These are phyloP conservation scores for Starmerella ratchasimensis DNA, from an alignment of 805 yeast genomes.

Conservation along the genomic window DNA sequence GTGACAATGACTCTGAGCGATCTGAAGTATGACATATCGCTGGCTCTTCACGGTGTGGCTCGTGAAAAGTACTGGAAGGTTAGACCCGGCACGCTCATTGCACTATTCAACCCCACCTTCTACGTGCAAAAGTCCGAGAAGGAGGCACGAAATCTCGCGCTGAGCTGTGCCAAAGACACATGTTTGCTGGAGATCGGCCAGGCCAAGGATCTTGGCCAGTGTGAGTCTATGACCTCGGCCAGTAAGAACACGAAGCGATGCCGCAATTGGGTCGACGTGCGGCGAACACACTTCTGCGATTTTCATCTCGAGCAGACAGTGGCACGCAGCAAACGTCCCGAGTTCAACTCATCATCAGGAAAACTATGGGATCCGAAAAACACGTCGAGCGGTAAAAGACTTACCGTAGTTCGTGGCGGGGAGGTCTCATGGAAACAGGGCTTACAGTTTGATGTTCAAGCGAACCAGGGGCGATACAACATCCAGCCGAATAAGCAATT, in stretches of 20 bases:
- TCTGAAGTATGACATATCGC: slow-evolving; percentile 43
- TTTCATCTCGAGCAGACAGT: slow-evolving; percentile 49
- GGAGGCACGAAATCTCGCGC: slow-evolving; percentile 29
- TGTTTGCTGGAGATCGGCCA: slow-evolving; percentile 62
- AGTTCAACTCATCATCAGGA: slow-evolving; percentile 46
- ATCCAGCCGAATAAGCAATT: neutral
- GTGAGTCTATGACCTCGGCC: slow-evolving; percentile 35
- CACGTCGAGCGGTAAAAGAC: slow-evolving; percentile 23
- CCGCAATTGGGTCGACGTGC: slow-evolving; percentile 43
- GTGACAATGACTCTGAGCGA: slow-evolving; percentile 54
- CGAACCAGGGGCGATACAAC: slow-evolving; percentile 12
- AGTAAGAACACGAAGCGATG: slow-evolving; percentile 36
- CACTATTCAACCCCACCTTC: slow-evolving; percentile 60
- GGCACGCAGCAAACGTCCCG: slow-evolving; percentile 54
- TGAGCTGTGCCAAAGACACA: slow-evolving; percentile 39
- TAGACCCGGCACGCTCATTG: slow-evolving; percentile 58
- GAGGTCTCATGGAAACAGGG: slow-evolving; percentile 23
- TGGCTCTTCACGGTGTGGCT: slow-evolving; percentile 54
- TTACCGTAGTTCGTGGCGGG: slow-evolving; percentile 31
- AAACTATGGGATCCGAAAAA: slow-evolving; percentile 41
- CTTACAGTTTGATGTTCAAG: slow-evolving; percentile 22
- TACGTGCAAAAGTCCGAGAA: slow-evolving; percentile 20
- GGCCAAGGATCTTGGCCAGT: slow-evolving; percentile 52
- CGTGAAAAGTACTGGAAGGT: slow-evolving; percentile 62
- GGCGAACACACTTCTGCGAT: slow-evolving; percentile 46